Evolutionary conservation across 805 yeast genomes (phyloP).

Genomic region (Tanozyma kutaoensis): DNA sequence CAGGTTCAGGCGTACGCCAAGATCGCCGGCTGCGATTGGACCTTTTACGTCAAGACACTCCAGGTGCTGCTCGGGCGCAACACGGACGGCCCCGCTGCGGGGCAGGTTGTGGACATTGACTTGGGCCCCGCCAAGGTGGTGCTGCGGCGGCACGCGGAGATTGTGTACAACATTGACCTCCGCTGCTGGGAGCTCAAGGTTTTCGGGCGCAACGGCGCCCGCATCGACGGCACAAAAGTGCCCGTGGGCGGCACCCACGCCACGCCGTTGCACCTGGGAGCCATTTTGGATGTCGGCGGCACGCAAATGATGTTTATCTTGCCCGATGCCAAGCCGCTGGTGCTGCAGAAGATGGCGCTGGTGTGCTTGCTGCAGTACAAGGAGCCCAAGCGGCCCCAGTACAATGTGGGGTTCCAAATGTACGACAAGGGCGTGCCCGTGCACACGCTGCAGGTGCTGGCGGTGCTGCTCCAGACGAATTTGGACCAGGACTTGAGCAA

Average conservation of each 20-base stretch:
- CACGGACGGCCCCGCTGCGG: slow-evolving; percentile 26
- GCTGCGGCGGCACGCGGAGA: slow-evolving; percentile 77
- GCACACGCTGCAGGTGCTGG: slow-evolving; percentile 4
- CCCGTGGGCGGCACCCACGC: slow-evolving; percentile 35
- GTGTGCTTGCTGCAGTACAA: slow-evolving; percentile 21
- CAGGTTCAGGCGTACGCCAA: slow-evolving; percentile 98
- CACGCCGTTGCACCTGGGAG: slow-evolving; percentile 68
- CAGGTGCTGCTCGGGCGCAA: slow-evolving; percentile 78
- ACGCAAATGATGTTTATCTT: slow-evolving; percentile 98
- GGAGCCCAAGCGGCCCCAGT: slow-evolving; percentile 7
- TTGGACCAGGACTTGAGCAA: slow-evolving; percentile 58
- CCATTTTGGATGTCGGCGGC: slow-evolving; percentile 87
- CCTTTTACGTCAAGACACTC: slow-evolving; percentile 76
- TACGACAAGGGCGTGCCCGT: slow-evolving; percentile 6
- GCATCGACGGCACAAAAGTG: slow-evolving; percentile 61
- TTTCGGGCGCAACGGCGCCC: slow-evolving; percentile 85
- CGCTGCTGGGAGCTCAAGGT: slow-evolving; percentile 82
- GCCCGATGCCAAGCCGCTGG: slow-evolving; percentile 74
- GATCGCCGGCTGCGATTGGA: slow-evolving; percentile 88
- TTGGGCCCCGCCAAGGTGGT: slow-evolving; percentile 97
- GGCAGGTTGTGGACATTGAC: slow-evolving; percentile 54
- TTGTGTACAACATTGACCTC: slow-evolving; percentile 58
- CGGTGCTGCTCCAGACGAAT: slow-evolving; percentile 27
- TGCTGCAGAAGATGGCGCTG: slow-evolving; percentile 36
- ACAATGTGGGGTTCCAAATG: background rate